Conservation (phyloP, 2,329 filamentous ascomycete genomes). For the Fusarium cyanostomum region DNA sequence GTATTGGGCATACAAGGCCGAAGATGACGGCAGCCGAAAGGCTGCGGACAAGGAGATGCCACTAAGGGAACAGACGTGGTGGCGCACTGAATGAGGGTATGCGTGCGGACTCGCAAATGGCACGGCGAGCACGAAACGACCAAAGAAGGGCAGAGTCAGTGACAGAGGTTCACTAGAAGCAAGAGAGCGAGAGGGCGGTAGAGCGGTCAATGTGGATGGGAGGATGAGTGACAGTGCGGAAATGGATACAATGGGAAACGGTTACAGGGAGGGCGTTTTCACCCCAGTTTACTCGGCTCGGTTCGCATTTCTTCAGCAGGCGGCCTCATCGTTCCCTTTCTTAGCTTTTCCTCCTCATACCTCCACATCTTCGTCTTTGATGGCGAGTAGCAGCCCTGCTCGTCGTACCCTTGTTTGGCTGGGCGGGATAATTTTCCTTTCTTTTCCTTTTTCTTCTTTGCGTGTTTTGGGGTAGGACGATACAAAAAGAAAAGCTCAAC, state of each 20-base stretch:
- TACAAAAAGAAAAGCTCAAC: conserved; percentile 40
- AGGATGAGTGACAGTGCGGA: conserved; percentile 13
- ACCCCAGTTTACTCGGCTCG: conserved; percentile 14
- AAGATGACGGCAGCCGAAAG: conserved; percentile 70
- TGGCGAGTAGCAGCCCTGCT: conserved; percentile 1
- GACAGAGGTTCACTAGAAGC: conserved; percentile 5
- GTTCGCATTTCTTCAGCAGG: conserved; percentile 23
- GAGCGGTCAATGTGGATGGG: conserved; percentile 9
- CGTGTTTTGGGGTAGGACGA: conserved; percentile 30
- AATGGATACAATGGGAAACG: conserved; percentile 23
- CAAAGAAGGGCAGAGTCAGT: conserved; percentile 21
- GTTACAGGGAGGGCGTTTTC: conserved; percentile 28
- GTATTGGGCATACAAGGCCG: conserved; percentile 91
- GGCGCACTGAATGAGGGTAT: conserved; percentile 46
- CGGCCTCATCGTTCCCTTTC: conserved; percentile 14
- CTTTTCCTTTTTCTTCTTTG: conserved; percentile 10
- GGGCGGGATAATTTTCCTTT: background rate
- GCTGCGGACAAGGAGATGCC: conserved; percentile 67
- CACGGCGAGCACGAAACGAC: background rate
- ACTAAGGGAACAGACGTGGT: conserved; percentile 83
- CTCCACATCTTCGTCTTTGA: conserved; percentile 1
- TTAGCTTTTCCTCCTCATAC: conserved; percentile 4
- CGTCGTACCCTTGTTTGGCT: background rate
- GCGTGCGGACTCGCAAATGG: background rate
- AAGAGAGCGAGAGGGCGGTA: conserved; percentile 14